Percentiles rank a stretch among this genome's conserved stretches.
Conservation (phyloP, 148 eudicot genomes). For the Amaranthus hypochondriacus region DNA sequence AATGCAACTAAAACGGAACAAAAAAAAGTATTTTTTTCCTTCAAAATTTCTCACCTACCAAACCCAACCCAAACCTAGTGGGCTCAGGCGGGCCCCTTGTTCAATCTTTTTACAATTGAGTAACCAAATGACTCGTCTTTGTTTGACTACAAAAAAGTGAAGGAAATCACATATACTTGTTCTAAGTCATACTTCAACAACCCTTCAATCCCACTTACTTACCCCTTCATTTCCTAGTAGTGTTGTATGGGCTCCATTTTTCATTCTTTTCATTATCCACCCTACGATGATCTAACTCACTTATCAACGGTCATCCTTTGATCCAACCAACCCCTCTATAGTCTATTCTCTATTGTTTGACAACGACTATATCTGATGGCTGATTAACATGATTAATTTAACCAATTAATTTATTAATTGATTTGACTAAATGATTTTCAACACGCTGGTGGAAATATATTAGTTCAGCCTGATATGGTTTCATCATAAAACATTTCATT, state of each 20-base stretch:
- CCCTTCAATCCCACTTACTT: conserved; percentile 2
- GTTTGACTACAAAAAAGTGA: conserved; percentile 11
- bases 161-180: background rate
- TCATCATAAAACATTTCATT: too few species aligned
- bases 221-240: conserved; percentile 16
- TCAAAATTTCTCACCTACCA: conserved; percentile 21
- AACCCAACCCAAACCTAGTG: background rate
- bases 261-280: conserved; percentile 5
- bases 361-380: too few species aligned
- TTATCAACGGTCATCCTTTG: conserved; percentile 14
- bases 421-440: too few species aligned
- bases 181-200: conserved; percentile 15
- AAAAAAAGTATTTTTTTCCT: too few species aligned
- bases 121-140: background rate
- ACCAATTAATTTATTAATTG: too few species aligned
- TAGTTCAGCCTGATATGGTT: too few species aligned
- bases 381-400: too few species aligned
- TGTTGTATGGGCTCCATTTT: background rate
- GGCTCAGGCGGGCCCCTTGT: too few species aligned
- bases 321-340: conserved; percentile 29
- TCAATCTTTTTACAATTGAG: too few species aligned
- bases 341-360: too few species aligned
- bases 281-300: background rate
- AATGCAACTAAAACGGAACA: too few species aligned
- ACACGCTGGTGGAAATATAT: too few species aligned